phyloP scores from a whole-genome alignment of 768 basidiomycete species.

The Pholiota conissans region DNA sequence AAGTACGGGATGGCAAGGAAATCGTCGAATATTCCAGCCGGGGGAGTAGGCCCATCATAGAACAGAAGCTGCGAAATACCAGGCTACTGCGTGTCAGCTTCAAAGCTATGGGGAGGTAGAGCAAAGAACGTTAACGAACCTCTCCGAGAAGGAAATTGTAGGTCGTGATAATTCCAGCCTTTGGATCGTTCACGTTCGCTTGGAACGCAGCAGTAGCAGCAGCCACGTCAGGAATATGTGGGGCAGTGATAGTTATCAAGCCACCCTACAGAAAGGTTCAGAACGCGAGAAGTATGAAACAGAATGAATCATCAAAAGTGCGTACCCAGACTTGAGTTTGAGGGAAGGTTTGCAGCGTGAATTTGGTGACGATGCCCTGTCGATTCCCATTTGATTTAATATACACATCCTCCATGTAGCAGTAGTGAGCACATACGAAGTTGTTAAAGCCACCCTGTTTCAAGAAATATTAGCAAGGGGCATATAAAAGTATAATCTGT shows the following conservation, averaged over 20 bases:
- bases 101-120: not conserved
- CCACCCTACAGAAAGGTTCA: slow-evolving; percentile 42
- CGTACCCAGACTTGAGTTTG: slow-evolving; percentile 62
- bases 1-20: slow-evolving; percentile 45
- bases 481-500: too few species aligned
- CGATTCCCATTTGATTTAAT: not conserved
- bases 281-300: not conserved
- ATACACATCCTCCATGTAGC: not conserved
- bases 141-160: slow-evolving; percentile 36
- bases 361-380: slow-evolving; percentile 58
- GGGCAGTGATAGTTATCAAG: slow-evolving; percentile 31
- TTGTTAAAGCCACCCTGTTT: slow-evolving; percentile 61
- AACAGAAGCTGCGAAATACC: slow-evolving; percentile 42
- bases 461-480: too few species aligned
- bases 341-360: slow-evolving; percentile 53
- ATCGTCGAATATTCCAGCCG: slow-evolving; percentile 50
- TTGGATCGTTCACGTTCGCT: slow-evolving; percentile 45
- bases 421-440: slow-evolving; percentile 30
- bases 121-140: slow-evolving; percentile 25
- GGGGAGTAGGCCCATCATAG: slow-evolving; percentile 56
- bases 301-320: not conserved
- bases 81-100: slow-evolving; percentile 1
- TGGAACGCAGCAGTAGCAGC: slow-evolving; percentile 42
- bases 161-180: slow-evolving; percentile 48
- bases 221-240: slow-evolving; percentile 22